These are phyloP conservation scores for Gamarada debralockiae DNA, from an alignment of 495 filamentous ascomycete genomes.

Conservation along the genomic window DNA sequence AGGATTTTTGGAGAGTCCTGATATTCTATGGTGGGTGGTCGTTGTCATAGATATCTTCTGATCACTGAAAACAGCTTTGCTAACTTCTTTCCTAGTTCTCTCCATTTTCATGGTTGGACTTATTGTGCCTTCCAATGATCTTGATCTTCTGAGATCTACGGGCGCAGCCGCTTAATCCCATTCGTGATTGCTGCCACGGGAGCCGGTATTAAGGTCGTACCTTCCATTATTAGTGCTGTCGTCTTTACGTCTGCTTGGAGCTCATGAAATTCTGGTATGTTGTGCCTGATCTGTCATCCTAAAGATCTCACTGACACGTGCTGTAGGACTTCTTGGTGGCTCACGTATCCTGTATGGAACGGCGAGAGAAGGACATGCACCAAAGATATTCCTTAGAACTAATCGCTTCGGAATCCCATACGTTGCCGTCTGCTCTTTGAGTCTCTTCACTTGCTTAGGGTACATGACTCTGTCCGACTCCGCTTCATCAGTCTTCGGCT, in stretches of 20 bases:
- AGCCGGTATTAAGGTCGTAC: slow-evolving; percentile 62
- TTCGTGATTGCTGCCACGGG: slow-evolving; percentile 60
- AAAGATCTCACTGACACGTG: not conserved
- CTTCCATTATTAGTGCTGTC: slow-evolving; percentile 72
- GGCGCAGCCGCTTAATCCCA: slow-evolving; percentile 59
- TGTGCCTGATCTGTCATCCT: slow-evolving; percentile 18
- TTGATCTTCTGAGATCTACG: slow-evolving; percentile 44
- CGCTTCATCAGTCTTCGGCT: slow-evolving; percentile 50
- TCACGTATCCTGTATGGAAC: slow-evolving; percentile 70
- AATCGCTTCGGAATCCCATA: slow-evolving; percentile 58
- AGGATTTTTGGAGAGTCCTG: slow-evolving; percentile 64
- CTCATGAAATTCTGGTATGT: slow-evolving; percentile 73
- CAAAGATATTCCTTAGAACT: slow-evolving; percentile 50
- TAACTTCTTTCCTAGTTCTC: slow-evolving; percentile 10
- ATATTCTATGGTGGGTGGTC: slow-evolving; percentile 54
- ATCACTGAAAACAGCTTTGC: too few species aligned
- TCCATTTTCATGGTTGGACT: slow-evolving; percentile 25
- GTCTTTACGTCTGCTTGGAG: slow-evolving; percentile 64
- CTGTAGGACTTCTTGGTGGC: slow-evolving; percentile 53
- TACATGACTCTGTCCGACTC: slow-evolving; percentile 68
- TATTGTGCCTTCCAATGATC: slow-evolving; percentile 57
- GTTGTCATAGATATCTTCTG: not conserved
- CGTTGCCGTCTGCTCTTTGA: slow-evolving; percentile 50
- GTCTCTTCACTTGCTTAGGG: slow-evolving; percentile 52
- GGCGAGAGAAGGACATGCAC: slow-evolving; percentile 61